phyloP scores from a whole-genome alignment of 2,329 filamentous ascomycete species.

The Apiospora sp. region DNA sequence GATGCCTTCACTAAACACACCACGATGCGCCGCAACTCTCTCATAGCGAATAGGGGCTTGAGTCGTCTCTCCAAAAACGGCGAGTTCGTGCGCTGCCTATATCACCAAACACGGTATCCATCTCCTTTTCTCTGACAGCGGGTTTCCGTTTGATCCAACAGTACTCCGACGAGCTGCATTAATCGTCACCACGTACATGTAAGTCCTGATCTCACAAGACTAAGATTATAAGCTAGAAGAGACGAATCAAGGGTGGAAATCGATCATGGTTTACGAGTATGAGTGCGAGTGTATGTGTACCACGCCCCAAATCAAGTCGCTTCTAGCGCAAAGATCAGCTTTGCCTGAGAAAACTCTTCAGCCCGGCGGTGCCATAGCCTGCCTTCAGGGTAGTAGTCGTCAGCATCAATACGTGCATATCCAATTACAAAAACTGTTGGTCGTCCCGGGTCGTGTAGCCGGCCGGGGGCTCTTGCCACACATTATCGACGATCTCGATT shows the following conservation, averaged over 20 bases:
- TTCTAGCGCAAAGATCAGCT: neutral
- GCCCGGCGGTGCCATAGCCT: neutral
- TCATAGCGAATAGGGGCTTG: neutral
- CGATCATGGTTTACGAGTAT: neutral
- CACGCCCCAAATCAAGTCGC: neutral
- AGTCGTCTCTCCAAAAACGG: neutral
- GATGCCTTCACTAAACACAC: neutral
- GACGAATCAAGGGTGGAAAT: neutral
- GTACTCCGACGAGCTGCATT: neutral
- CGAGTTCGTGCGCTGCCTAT: neutral
- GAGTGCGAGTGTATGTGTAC: neutral
- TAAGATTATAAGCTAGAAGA: neutral
- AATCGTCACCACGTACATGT: neutral
- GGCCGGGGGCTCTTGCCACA: neutral
- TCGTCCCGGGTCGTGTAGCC: neutral
- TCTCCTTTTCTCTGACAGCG: neutral
- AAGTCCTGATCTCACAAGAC: neutral
- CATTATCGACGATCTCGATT: neutral
- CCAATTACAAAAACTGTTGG: neutral
- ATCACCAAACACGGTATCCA: neutral
- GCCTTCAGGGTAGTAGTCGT: neutral
- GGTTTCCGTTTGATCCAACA: neutral
- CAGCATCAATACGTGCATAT: neutral
- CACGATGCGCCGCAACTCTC: neutral
- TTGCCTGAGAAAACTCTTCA: neutral